phyloP scores from a whole-genome alignment of 2,329 filamentous ascomycete genomes.

The Stagonosporopsis rhizophila region DNA sequence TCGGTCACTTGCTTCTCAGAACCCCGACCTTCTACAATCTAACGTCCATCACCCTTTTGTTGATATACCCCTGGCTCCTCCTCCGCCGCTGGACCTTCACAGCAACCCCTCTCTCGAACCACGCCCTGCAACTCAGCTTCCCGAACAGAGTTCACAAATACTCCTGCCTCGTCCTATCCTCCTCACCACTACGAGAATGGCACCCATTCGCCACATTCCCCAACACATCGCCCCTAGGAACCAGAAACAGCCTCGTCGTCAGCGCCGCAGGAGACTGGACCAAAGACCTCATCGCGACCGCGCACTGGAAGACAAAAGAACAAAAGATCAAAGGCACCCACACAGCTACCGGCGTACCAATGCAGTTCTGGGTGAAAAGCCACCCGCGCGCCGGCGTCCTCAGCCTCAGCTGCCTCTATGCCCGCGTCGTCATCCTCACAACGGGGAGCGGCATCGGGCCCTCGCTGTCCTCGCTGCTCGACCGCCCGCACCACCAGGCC shows the following conservation, averaged over 20 bases:
- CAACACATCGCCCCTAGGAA: constrained; percentile 39
- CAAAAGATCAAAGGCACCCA: background rate
- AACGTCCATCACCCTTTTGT: constrained; percentile 66
- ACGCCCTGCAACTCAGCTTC: constrained; percentile 72
- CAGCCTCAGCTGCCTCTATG: constrained; percentile 40
- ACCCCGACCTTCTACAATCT: constrained; percentile 69
- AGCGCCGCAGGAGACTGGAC: constrained; percentile 47
- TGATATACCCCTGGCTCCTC: constrained; percentile 76
- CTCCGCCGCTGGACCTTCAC: constrained; percentile 72
- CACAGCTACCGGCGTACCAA: background rate
- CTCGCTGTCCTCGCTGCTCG: constrained; percentile 62
- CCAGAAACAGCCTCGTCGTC: constrained; percentile 43
- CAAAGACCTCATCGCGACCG: constrained; percentile 23
- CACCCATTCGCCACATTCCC: constrained; percentile 51
- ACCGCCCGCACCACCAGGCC: constrained; percentile 54
- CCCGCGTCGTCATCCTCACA: constrained; percentile 42
- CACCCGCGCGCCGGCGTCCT: constrained; percentile 43
- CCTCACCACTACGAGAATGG: constrained; percentile 43
- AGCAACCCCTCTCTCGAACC: constrained; percentile 71
- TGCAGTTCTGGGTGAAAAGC: constrained; percentile 39
- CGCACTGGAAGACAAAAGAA: background rate
- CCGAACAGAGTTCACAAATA: constrained; percentile 38
- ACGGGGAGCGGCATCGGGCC: constrained; percentile 48
- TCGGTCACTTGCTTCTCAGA: constrained; percentile 9
- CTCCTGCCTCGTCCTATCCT: constrained; percentile 41